Base-by-base conservation (phyloP, 164 flowering plant genomes). In the Euptelea pleiosperma region DNA sequence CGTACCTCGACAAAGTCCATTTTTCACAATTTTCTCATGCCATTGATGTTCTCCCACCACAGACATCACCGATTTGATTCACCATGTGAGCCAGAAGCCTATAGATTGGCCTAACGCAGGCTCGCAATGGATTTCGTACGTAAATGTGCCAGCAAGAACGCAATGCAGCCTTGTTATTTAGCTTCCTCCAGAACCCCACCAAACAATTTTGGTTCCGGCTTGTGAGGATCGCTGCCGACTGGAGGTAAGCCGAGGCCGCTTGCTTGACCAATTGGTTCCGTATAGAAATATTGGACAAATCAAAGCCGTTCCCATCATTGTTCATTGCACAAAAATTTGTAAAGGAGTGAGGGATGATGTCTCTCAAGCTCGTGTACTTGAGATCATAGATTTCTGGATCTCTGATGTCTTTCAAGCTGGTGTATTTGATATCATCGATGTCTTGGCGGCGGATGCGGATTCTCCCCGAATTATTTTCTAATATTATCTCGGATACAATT, bases 181-280 rank as follows among this genome's bases (percentile, higher is more conserved):
- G 4, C 54, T 43, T 70, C 31, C 64, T 57, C 71, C 78, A 66
- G 0, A 77, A 11, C 10, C 62, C 16, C 15, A 34, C 61, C 44
- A 81, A n/a, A 59, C 72, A 75, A 26, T 63, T 72, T 47, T 64
- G 75, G 39, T 77, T 60, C 2, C 67, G 68, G 40, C 31, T 61
- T 0, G 56, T 46, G 9, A 75, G 60, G 8, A 72, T 54, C 3
- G 75, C 62, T 0, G 91, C 60, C 0, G 86, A 83, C n/a, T 78
- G 88, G 9, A 85, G 69, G 25, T 83, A 85, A 0, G 75, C 83
- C 0, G 86, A 81, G 6, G 91, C 91, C 0, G 91, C 86, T 8
- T 67, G 74, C 73, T 83, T 81, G 1, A 85, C 88, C 62, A 85
- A 35, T 30, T 75, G 75, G 61, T 83, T 81, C 29, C 75, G 48